A percentile compares a stretch with the other conserved stretches of the same genome.
Conservation (phyloP, 768 basidiomycete genomes). For the Mrakia frigida region DNA sequence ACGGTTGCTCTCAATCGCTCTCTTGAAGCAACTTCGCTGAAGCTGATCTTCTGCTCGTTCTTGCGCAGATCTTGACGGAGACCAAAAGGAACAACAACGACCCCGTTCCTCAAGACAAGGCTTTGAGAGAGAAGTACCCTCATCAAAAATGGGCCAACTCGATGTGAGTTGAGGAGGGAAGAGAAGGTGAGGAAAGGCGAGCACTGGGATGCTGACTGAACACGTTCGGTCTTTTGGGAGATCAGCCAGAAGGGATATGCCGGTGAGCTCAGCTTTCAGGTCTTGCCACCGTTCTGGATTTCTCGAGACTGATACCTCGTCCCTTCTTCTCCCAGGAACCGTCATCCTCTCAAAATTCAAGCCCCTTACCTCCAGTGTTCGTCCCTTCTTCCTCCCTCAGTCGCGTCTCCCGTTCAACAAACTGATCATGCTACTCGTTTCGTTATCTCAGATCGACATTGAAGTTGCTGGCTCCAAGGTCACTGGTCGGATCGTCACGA, state of each 20-base stretch:
- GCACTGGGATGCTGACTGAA: too few species aligned
- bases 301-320: too few species aligned
- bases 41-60: neutral
- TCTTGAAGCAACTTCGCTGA: neutral
- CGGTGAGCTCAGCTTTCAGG: neutral
- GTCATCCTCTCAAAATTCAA: slow-evolving; percentile 23
- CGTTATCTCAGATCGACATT: slow-evolving; percentile 18
- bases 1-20: neutral
- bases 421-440: neutral
- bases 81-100: slow-evolving; percentile 28
- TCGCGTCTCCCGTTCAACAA: neutral
- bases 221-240: neutral
- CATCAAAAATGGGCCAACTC: slow-evolving; percentile 31
- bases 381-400: neutral
- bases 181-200: neutral
- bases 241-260: slow-evolving; percentile 30
- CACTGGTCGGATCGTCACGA: slow-evolving; percentile 26
- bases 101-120: slow-evolving; percentile 26
- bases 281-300: too few species aligned
- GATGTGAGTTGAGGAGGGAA: neutral
- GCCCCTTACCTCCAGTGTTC: slow-evolving; percentile 7
- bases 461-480: slow-evolving; percentile 7
- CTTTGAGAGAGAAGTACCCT: slow-evolving; percentile 29
- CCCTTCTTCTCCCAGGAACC: neutral
- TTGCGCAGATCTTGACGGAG: slow-evolving; percentile 28